Conservation (phyloP, 2,329 filamentous ascomycete species). For the Penicillium capsulatum region DNA sequence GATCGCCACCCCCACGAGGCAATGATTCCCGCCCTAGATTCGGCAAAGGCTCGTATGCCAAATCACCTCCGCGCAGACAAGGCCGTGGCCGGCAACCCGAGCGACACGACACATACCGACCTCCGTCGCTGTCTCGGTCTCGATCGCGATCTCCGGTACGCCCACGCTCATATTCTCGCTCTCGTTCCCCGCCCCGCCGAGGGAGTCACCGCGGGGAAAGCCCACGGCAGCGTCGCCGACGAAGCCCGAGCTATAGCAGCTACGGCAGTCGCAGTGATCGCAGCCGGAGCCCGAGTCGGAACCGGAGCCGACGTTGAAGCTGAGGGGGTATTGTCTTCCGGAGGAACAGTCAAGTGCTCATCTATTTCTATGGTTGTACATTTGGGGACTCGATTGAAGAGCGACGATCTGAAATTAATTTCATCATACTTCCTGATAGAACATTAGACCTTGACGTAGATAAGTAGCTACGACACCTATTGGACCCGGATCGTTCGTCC, state of each 20-base stretch:
- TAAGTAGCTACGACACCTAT: too few relatives aligned
- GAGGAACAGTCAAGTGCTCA: too few relatives aligned
- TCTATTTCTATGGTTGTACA: too few relatives aligned
- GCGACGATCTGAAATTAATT: too few relatives aligned
- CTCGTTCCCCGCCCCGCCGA: constrained; percentile 40
- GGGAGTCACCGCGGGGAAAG: constrained; percentile 33
- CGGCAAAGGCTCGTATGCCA: constrained; percentile 26
- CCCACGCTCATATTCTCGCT: constrained; percentile 40
- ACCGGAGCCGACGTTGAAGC: constrained; percentile 24
- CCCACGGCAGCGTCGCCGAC: constrained; percentile 44
- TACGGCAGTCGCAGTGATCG: constrained; percentile 54
- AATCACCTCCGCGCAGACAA: constrained; percentile 38
- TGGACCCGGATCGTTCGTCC: too few relatives aligned
- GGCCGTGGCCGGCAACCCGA: constrained; percentile 43
- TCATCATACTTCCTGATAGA: too few relatives aligned
- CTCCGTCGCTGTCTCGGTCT: constrained; percentile 54
- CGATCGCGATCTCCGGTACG: constrained; percentile 35
- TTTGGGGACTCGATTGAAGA: too few relatives aligned
- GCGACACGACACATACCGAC: constrained; percentile 55
- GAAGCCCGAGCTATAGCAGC: constrained; percentile 61
- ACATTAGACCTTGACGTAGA: too few relatives aligned
- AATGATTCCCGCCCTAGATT: constrained; percentile 51
- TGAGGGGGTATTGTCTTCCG: too few relatives aligned
- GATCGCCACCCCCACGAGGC: constrained; percentile 67
- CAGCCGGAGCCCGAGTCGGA: constrained; percentile 49